Percentiles rank a stretch among this genome's conserved stretches.
These are phyloP conservation scores for Microglena sp. DNA, from an alignment of 139 green algal genomes.

Conservation along the genomic window DNA sequence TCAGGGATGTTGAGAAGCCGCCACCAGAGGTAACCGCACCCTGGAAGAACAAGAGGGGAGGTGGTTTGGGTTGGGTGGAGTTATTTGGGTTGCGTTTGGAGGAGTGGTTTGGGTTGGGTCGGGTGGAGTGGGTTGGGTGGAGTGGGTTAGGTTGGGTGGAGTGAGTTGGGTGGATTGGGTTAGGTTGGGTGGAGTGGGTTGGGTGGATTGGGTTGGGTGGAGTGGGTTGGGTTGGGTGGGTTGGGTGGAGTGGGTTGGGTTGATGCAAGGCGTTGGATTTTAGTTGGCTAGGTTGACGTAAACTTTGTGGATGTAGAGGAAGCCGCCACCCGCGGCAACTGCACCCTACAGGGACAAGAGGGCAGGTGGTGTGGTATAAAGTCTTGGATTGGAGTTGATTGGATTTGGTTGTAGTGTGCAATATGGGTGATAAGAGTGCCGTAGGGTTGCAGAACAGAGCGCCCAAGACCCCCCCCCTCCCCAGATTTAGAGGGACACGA, in stretches of 20 bases:
- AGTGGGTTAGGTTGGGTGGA: background rate
- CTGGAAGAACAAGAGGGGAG: too few species aligned
- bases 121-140: too few species aligned
- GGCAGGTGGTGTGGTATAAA: background rate
- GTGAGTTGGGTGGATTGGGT: background rate
- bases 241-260: too few species aligned
- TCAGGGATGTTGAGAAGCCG: slow-evolving; percentile 18
- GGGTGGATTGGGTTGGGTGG: background rate
- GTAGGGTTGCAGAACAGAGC: too few species aligned
- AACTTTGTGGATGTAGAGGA: slow-evolving; percentile 22
- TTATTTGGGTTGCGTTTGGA: background rate
- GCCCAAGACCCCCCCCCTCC: too few species aligned
- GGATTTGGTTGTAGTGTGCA: too few species aligned
- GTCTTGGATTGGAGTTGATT: too few species aligned
- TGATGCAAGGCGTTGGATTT: too few species aligned
- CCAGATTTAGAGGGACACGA: too few species aligned
- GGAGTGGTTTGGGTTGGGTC: background rate
- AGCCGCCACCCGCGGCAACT: background rate
- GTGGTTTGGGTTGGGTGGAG: background rate
- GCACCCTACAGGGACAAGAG: too few species aligned
- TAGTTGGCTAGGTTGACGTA: slow-evolving; percentile 69
- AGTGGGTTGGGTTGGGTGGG: background rate
- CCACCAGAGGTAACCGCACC: background rate
- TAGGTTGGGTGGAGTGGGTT: background rate
- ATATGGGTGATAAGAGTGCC: too few species aligned